Percentiles rank a stretch among this genome's conserved stretches.
phyloP scores from a whole-genome alignment of 1,139 yeast genomes.

The Kodamaea alishanica region DNA sequence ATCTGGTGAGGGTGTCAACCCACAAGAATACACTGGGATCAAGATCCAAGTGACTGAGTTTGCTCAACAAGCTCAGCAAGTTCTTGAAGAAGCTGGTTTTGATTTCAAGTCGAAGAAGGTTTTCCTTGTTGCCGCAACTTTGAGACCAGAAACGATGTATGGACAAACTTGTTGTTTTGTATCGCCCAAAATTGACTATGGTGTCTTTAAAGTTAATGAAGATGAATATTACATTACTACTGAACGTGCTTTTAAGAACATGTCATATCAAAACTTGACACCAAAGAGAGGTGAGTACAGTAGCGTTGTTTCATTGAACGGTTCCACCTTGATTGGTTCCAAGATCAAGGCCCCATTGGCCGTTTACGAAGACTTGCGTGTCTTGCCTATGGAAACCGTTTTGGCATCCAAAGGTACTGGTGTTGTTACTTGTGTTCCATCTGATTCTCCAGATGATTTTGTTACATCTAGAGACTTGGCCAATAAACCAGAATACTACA shows the following conservation, averaged over 20 bases:
- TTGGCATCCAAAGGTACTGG: slow-evolving; percentile 96
- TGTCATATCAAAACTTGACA: slow-evolving; percentile 91
- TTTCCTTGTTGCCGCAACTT: slow-evolving; percentile 90
- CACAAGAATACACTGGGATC: slow-evolving; percentile 94
- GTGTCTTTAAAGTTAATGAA: slow-evolving; percentile 85
- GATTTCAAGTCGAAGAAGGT: slow-evolving; percentile 55
- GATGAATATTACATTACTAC: slow-evolving; percentile 79
- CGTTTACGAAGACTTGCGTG: slow-evolving; percentile 63
- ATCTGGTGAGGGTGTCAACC: slow-evolving; percentile 95
- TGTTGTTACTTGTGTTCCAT: slow-evolving; percentile 97
- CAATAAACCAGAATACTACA: slow-evolving; percentile 89
- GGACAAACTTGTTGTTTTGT: slow-evolving; percentile 99
- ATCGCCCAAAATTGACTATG: slow-evolving; percentile 90
- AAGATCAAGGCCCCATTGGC: slow-evolving; percentile 85
- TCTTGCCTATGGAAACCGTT: slow-evolving; percentile 97
- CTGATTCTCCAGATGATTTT: slow-evolving; percentile 96
- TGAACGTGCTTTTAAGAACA: slow-evolving; percentile 96
- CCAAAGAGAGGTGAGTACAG: slow-evolving; percentile 80
- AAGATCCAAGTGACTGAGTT: slow-evolving; percentile 72
- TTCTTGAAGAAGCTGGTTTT: slow-evolving; percentile 47
- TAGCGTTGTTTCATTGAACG: slow-evolving; percentile 58
- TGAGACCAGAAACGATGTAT: slow-evolving; percentile 98
- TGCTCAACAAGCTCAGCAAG: slow-evolving; percentile 51
- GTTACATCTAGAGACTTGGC: slow-evolving; percentile 79
- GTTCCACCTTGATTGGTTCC: slow-evolving; percentile 79